Conservation (phyloP, 768 basidiomycete genomes). For the Termitomyces titanicus region DNA sequence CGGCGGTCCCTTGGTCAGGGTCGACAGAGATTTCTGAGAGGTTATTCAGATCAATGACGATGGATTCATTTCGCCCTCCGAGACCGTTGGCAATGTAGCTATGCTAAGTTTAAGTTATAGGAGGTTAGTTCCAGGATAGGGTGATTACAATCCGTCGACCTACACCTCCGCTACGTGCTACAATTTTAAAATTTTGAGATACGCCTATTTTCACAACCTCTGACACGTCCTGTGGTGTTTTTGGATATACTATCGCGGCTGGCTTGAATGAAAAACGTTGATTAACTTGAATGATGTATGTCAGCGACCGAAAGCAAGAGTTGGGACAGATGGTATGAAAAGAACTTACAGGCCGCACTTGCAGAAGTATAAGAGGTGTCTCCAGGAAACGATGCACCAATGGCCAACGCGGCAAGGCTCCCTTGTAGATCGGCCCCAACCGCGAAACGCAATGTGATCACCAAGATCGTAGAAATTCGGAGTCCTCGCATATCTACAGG, state of each 20-base stretch:
- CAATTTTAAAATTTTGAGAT: constrained; percentile 29
- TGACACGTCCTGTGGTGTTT: constrained; percentile 30
- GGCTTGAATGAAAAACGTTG: constrained; percentile 36
- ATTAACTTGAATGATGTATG: constrained; percentile 28
- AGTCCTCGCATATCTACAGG: neutral
- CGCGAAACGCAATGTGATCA: neutral
- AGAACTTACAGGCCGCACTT: constrained; percentile 16
- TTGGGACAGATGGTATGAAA: neutral
- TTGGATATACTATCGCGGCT: constrained; percentile 33
- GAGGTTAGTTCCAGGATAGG: too few relatives aligned
- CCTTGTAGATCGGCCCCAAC: constrained; percentile 8
- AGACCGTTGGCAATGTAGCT: constrained; percentile 1
- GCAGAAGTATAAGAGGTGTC: constrained; percentile 14
- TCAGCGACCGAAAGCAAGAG: neutral
- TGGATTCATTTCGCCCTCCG: constrained; percentile 19
- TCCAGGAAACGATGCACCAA: constrained; percentile 18
- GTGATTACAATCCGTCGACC: neutral
- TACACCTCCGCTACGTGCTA: constrained; percentile 44
- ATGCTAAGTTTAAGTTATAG: neutral
- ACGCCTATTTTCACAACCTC: constrained; percentile 31
- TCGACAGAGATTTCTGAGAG: constrained; percentile 37
- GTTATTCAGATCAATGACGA: constrained; percentile 44
- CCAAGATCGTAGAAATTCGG: neutral
- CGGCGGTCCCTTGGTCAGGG: constrained; percentile 29
- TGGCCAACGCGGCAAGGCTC: constrained; percentile 7